These are phyloP conservation scores for Lycium barbarum DNA, from an alignment of 257 asterid genomes.

Conservation along the genomic window DNA sequence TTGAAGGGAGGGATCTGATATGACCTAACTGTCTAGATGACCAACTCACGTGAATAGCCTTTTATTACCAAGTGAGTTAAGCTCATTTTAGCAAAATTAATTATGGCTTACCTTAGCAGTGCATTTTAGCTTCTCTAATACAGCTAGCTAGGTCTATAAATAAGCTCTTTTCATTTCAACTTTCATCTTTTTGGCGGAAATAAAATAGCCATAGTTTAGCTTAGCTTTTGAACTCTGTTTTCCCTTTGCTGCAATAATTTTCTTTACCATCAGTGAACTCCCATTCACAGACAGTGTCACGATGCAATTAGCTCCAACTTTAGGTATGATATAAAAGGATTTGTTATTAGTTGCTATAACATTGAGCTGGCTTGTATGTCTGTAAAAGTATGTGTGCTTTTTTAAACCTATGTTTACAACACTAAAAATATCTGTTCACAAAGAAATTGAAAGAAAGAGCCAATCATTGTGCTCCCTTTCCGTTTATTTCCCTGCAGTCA, in stretches of 20 bases:
- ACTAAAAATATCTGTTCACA: background rate
- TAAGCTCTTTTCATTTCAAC: background rate
- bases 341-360: background rate
- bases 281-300: background rate
- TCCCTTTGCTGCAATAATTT: background rate
- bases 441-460: background rate
- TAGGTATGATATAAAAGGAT: background rate
- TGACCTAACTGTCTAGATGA: background rate
- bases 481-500: background rate
- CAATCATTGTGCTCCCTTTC: background rate
- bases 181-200: background rate
- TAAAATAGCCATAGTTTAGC: conserved; percentile 2
- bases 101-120: background rate
- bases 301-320: background rate
- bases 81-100: background rate
- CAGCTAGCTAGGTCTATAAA: background rate
- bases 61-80: background rate
- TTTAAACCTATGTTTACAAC: background rate
- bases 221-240: background rate
- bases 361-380: background rate
- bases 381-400: background rate
- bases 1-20: background rate
- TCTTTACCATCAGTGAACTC: background rate
- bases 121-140: background rate
- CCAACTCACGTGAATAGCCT: background rate